A percentile compares a stretch with the other conserved stretches of the same genome.
Evolutionary conservation across 805 yeast species (phyloP).

Genomic region (Lachancea cidri): DNA sequence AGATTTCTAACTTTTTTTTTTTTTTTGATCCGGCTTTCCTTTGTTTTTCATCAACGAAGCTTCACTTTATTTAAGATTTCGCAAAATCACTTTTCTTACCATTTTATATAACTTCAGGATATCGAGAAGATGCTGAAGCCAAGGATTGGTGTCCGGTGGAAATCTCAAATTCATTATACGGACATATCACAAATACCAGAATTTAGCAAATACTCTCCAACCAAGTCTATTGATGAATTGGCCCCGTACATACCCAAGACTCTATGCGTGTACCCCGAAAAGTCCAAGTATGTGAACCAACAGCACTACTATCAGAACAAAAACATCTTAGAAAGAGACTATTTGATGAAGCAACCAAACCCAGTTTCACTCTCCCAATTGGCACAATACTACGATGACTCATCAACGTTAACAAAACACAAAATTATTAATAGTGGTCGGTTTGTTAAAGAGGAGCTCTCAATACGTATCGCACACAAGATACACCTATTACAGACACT

Average conservation of each 20-base stretch:
- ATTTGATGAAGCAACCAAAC: conserved; percentile 56
- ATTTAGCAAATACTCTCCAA: conserved; percentile 34
- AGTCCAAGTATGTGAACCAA: conserved; percentile 45
- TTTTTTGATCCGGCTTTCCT: too few relatives aligned
- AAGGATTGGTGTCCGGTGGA: conserved; percentile 7
- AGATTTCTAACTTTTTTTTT: too few relatives aligned
- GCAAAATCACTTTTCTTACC: too few relatives aligned
- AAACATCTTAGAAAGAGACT: conserved; percentile 24
- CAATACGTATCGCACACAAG: conserved; percentile 77
- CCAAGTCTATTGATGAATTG: conserved; percentile 29
- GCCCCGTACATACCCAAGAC: conserved; percentile 34
- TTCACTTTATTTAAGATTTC: too few relatives aligned
- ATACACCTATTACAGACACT: conserved; percentile 72
- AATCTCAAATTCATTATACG: conserved; percentile 16
- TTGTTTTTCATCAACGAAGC: too few relatives aligned
- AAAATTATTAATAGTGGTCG: conserved; percentile 81
- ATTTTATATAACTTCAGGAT: too few relatives aligned
- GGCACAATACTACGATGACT: conserved; percentile 76
- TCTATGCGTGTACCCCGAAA: conserved; percentile 36
- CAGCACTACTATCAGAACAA: conserved; percentile 77
- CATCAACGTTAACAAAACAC: conserved; percentile 56
- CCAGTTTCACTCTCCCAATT: conserved; percentile 88
- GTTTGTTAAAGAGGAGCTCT: conserved; percentile 80
- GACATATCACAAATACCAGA: conserved; percentile 32
- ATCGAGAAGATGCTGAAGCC: background rate